Conservation (phyloP, 2,329 filamentous ascomycete genomes). For the Colletotrichum sublineola region DNA sequence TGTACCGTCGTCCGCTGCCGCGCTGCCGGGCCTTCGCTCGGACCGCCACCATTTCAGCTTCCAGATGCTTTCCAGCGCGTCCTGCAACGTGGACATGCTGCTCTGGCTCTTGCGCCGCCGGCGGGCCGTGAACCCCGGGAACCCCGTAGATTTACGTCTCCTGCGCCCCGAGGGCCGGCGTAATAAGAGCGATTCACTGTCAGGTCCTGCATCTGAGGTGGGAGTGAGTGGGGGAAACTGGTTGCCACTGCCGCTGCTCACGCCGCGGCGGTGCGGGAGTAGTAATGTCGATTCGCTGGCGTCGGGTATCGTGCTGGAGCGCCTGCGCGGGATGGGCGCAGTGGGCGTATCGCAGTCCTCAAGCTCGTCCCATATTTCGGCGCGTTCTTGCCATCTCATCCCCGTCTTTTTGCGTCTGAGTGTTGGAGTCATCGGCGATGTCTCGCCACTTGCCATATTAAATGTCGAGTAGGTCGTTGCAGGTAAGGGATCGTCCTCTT, state of each 20-base stretch:
- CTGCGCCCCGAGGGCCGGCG: slow-evolving; percentile 53
- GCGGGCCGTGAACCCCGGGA: slow-evolving; percentile 71
- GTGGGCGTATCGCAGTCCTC: slow-evolving; percentile 75
- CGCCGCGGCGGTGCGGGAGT: slow-evolving; percentile 45
- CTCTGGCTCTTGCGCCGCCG: slow-evolving; percentile 56
- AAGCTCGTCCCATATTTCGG: slow-evolving; percentile 90
- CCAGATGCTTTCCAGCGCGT: slow-evolving; percentile 65
- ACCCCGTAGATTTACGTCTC: slow-evolving; percentile 71
- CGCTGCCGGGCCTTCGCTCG: slow-evolving; percentile 7
- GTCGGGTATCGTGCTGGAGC: slow-evolving; percentile 64
- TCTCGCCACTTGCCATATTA: slow-evolving; percentile 54
- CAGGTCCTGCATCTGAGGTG: slow-evolving; percentile 45
- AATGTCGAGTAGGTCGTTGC: slow-evolving; percentile 65
- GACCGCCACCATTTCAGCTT: slow-evolving; percentile 68
- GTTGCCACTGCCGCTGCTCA: slow-evolving; percentile 44
- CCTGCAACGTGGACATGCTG: slow-evolving; percentile 59
- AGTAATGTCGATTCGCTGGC: slow-evolving; percentile 57
- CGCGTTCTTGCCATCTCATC: slow-evolving; percentile 73
- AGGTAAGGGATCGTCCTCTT: slow-evolving; percentile 54
- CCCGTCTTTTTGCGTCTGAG: slow-evolving; percentile 62
- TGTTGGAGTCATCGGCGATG: slow-evolving; percentile 54
- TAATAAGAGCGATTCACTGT: slow-evolving; percentile 40
- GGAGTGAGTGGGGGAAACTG: slow-evolving; percentile 12
- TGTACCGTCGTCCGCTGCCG: slow-evolving; percentile 41
- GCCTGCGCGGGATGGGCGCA: slow-evolving; percentile 56